A percentile compares a stretch with the other conserved stretches of the same genome.
These are phyloP conservation scores for Acanthamoeba culbertsoni DNA, from an alignment of 208 protist species.

Conservation along the genomic window DNA sequence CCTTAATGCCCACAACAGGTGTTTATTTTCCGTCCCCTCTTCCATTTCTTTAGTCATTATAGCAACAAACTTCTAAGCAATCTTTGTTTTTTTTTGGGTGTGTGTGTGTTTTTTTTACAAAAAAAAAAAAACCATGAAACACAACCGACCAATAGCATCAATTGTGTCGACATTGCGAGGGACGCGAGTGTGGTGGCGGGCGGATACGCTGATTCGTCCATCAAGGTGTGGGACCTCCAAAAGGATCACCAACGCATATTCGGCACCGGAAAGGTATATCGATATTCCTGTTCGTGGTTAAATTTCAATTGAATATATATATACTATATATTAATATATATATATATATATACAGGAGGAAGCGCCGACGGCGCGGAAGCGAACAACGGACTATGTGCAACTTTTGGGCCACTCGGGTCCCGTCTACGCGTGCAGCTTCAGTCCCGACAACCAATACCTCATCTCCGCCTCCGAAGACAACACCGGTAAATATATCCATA, in stretches of 20 bases:
- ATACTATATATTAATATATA: no score
- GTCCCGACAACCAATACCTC: conserved; percentile 74
- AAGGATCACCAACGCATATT: conserved; percentile 53
- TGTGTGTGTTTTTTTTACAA: no score
- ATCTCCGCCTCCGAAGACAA: conserved; percentile 73
- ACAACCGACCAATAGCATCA: conserved; percentile 53
- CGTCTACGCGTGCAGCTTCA: conserved; percentile 74
- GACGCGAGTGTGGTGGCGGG: conserved; percentile 70
- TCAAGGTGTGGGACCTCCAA: conserved; percentile 78
- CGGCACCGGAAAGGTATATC: background rate
- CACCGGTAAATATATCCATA: no score
- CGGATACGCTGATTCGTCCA: conserved; percentile 78
- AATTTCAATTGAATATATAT: no score
- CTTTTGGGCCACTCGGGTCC: conserved; percentile 78
- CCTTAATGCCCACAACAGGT: conserved; percentile 76
- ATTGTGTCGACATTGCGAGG: conserved; percentile 69
- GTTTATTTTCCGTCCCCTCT: background rate
- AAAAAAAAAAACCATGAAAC: no score
- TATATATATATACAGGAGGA: background rate
- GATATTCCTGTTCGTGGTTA: background rate
- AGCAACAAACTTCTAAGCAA: background rate
- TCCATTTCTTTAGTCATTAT: conserved; percentile 47
- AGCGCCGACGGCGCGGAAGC: background rate
- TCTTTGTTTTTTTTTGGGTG: conserved; percentile 7
- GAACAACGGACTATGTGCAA: background rate